Base-by-base conservation (phyloP, 441 rosid genomes). In the Arabidopsis lyrata region DNA sequence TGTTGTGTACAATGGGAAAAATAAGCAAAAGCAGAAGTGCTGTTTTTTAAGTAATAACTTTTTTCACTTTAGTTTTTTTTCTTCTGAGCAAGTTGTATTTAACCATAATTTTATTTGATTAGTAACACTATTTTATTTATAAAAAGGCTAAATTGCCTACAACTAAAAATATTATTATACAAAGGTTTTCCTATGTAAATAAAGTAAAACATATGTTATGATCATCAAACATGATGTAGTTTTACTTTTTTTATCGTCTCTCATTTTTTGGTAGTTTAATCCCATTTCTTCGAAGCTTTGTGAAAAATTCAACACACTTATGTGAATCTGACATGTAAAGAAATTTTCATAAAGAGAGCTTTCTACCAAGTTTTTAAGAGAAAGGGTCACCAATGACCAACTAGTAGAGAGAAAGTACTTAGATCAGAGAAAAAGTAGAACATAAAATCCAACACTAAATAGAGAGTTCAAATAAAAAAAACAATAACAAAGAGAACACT, bases 1-100 rank as follows among this genome's bases (percentile, higher is more conserved):
- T 50, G 32, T 48, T 58, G 53, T 64, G 50, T 73, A 75, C 54
- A 52, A 68, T 52, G 68, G 57, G 22, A 20, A 7, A 7, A 60
- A 74, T 20, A 41, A 60, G 57, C 78, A 60, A 5, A 75, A 68
- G 63, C 74, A 52, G 4, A 75, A 68, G 9, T 68, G 42, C 74
- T 44, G 6, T 36, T 38, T 29, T 29, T 48, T 0, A 27, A 61
- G 14, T 62, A 57, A 50, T 38, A 54, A 75, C 57, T 8, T 54
- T 39, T 47, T 60, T 59, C 39, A 35, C 48, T 45, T 47, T 59
- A 4, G 1, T 16, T n/a, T 48, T 31, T 32, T 16, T 29, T 63
- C 53, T 27, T 44, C 39, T 27, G 35, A 62, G 24, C 66, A 42
- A 62, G 53, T 44, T 62, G 67, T 62, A 62, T 63, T 45, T 31